Evolutionary conservation across 768 basidiomycete genomes (phyloP).

Genomic region (Leucocoprinus sp.): DNA sequence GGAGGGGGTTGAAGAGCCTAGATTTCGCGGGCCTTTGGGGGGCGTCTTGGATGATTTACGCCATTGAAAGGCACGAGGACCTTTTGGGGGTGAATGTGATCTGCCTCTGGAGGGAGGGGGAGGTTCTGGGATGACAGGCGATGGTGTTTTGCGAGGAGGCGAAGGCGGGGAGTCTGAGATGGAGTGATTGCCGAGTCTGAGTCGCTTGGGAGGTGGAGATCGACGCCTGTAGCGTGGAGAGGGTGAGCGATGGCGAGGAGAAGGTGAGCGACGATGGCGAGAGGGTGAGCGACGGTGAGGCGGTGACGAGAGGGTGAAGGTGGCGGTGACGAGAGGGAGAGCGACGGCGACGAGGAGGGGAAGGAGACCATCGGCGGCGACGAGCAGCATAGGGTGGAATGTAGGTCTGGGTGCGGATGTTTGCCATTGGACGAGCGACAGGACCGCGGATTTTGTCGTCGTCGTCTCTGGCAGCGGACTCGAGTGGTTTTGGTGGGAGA

Average conservation of each 20-base stretch:
- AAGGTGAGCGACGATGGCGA: not conserved
- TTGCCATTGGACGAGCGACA: not conserved
- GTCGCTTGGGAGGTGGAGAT: constrained; percentile 16
- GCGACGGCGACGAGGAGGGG: constrained; percentile 4
- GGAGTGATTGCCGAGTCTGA: constrained; percentile 19
- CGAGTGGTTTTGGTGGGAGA: constrained; percentile 31
- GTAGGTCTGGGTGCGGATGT: too few species aligned
- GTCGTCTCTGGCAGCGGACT: constrained; percentile 10
- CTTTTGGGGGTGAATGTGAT: constrained; percentile 10
- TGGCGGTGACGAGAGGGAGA: constrained; percentile 2
- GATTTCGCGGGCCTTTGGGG: constrained; percentile 7
- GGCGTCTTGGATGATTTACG: constrained; percentile 6
- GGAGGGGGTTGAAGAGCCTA: not conserved
- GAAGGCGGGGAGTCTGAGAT: constrained; percentile 14
- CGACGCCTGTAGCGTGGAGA: too few species aligned
- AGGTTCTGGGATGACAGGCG: too few species aligned
- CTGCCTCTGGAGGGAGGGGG: too few species aligned
- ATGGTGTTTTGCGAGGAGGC: too few species aligned
- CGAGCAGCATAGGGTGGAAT: too few species aligned
- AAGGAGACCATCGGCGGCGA: constrained; percentile 10
- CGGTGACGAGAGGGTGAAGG: constrained; percentile 11
- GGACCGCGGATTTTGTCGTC: constrained; percentile 8
- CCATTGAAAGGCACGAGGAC: constrained; percentile 5
- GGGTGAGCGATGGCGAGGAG: constrained; percentile 15
- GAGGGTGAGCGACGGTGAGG: constrained; percentile 8